Conservation (phyloP, 2,329 filamentous ascomycete species). For the Aspergillus brunneoviolaceus region DNA sequence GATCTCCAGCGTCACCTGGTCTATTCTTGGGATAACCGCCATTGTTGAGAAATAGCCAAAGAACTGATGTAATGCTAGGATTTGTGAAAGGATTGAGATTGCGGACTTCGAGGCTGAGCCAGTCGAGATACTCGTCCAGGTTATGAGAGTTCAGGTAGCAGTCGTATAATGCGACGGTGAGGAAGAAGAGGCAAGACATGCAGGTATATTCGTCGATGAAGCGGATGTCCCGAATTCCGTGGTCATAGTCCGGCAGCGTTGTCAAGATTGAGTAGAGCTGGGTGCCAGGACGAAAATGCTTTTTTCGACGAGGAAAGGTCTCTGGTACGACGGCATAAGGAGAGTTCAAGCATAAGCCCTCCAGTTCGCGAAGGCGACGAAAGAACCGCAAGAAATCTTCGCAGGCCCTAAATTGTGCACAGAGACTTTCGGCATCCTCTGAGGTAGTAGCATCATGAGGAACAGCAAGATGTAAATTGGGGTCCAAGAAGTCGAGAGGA, state of each 20-base stretch:
- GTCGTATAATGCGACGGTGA: slow-evolving; percentile 30
- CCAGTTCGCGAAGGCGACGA: slow-evolving; percentile 26
- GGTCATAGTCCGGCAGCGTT: slow-evolving; percentile 32
- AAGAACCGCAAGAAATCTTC: slow-evolving; percentile 35
- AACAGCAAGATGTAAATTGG: slow-evolving; percentile 22
- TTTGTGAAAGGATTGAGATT: slow-evolving; percentile 24
- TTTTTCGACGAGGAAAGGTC: slow-evolving; percentile 8
- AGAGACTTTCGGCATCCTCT: slow-evolving; percentile 20
- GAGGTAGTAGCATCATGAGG: slow-evolving; percentile 10
- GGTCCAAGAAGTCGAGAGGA: slow-evolving; percentile 24
- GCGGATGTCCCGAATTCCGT: slow-evolving; percentile 32
- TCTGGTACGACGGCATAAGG: slow-evolving; percentile 11
- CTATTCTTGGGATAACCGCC: slow-evolving; percentile 27
- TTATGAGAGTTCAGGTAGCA: slow-evolving; percentile 25
- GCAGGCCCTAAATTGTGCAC: slow-evolving; percentile 26
- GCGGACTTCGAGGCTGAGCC: slow-evolving; percentile 27
- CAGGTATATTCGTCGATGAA: slow-evolving; percentile 36
- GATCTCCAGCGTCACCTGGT: slow-evolving; percentile 24
- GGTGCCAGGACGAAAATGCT: slow-evolving; percentile 24
- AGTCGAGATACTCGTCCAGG: slow-evolving; percentile 30
- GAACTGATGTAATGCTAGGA: slow-evolving; percentile 31
- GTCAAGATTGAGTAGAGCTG: slow-evolving; percentile 30
- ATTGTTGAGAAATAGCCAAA: slow-evolving; percentile 33
- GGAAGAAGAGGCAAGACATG: slow-evolving; percentile 33
- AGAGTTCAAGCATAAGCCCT: slow-evolving; percentile 21